Evolutionary conservation across 768 basidiomycete genomes (phyloP).

Genomic region (Crepidotus variabilis): DNA sequence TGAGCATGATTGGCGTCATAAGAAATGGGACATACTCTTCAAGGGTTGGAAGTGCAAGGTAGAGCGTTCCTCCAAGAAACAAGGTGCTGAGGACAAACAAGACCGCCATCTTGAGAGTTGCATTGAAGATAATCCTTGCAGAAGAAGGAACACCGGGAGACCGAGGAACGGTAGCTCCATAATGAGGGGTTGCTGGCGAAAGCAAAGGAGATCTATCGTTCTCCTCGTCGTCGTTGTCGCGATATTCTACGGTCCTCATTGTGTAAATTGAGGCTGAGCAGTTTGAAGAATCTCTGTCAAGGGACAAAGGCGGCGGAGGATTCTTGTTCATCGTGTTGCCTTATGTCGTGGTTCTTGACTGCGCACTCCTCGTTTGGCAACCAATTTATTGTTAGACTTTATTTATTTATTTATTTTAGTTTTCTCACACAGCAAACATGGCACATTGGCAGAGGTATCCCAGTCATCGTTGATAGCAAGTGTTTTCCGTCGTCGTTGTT

Average conservation of each 20-base stretch:
- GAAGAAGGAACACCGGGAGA: constrained; percentile 39
- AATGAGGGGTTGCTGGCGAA: constrained; percentile 39
- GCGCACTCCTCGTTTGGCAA: background rate
- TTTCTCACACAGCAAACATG: constrained; percentile 15
- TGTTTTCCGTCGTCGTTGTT: constrained; percentile 26
- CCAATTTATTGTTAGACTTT: background rate
- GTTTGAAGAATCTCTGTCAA: constrained; percentile 12
- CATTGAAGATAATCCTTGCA: constrained; percentile 66
- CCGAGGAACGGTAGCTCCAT: constrained; percentile 48
- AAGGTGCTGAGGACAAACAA: constrained; percentile 70
- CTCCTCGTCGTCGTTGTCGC: constrained; percentile 23
- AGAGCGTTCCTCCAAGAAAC: constrained; percentile 74
- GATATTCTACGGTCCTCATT: constrained; percentile 50
- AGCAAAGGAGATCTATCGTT: constrained; percentile 41
- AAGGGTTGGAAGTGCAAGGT: constrained; percentile 74
- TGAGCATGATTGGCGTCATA: background rate
- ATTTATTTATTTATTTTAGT: constrained; percentile 18
- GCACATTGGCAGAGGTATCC: no score
- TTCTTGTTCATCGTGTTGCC: constrained; percentile 13
- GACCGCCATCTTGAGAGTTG: constrained; percentile 78
- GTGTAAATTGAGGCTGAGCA: constrained; percentile 50
- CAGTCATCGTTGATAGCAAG: no score
- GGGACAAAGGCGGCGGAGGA: constrained; percentile 18
- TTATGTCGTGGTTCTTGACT: constrained; percentile 10
- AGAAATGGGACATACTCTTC: constrained; percentile 55